Evolutionary conservation across 2,329 filamentous ascomycete species (phyloP).

Genomic region (Penicillium digitatum): DNA sequence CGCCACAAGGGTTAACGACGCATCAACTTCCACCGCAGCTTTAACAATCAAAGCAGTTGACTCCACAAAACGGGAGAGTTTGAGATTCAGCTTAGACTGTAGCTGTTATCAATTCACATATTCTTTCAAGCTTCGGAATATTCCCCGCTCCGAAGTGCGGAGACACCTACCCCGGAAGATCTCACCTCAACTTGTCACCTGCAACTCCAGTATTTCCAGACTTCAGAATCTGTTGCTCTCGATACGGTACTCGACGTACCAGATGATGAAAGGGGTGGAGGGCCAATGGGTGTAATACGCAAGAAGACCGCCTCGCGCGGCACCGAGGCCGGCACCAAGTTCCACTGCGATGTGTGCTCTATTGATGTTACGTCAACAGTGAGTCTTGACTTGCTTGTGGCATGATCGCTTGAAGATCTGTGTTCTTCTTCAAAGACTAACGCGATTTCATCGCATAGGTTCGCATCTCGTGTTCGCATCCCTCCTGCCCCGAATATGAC

Average conservation of each 20-base stretch:
- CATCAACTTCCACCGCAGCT: background rate
- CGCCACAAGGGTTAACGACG: constrained; percentile 12
- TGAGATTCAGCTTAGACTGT: background rate
- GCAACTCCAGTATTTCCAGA: constrained; percentile 17
- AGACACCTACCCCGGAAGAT: constrained; percentile 21
- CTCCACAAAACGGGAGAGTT: background rate
- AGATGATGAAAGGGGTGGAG: constrained; percentile 41
- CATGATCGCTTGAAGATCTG: background rate
- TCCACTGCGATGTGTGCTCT: constrained; percentile 95
- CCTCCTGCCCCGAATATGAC: constrained; percentile 86
- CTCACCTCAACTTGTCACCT: constrained; percentile 5
- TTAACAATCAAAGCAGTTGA: background rate
- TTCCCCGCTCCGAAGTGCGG: constrained; percentile 21
- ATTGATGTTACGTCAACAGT: constrained; percentile 96
- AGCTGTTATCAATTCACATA: background rate
- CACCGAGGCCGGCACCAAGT: constrained; percentile 86
- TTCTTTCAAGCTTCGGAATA: constrained; percentile 1
- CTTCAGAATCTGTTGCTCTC: constrained; percentile 25
- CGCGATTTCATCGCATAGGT: constrained; percentile 55
- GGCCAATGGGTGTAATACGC: constrained; percentile 82
- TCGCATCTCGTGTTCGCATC: constrained; percentile 84
- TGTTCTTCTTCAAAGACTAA: background rate
- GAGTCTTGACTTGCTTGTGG: constrained; percentile 36
- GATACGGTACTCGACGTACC: constrained; percentile 32
- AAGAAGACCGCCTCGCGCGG: constrained; percentile 87